These are phyloP conservation scores for Yarrowia deformans DNA, from an alignment of 805 yeast genomes.

Conservation along the genomic window DNA sequence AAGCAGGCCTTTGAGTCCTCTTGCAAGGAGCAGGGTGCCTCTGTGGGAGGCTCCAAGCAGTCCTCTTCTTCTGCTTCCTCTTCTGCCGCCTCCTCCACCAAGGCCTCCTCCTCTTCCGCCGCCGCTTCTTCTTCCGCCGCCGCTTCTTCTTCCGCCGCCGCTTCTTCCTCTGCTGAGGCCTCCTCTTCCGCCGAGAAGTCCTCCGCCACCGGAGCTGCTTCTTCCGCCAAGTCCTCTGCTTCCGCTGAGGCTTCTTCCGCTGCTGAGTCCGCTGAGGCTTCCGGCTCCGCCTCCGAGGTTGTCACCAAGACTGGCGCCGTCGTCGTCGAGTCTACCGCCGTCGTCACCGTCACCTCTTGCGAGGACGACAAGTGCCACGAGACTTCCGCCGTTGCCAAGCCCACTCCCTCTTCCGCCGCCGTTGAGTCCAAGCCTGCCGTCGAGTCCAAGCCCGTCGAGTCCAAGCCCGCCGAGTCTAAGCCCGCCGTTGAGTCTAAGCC, in stretches of 20 bases:
- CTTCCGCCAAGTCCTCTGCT: constrained; percentile 30
- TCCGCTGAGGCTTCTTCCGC: constrained; percentile 9
- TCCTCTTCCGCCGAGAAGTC: constrained; percentile 24
- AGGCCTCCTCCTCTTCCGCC: constrained; percentile 44
- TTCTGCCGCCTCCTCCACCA: constrained; percentile 43
- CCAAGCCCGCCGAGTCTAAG: constrained; percentile 21
- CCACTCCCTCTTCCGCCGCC: neutral
- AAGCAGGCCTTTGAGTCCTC: constrained; percentile 58
- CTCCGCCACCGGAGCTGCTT: constrained; percentile 22
- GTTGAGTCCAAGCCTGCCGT: constrained; percentile 28
- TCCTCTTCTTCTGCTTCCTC: constrained; percentile 42
- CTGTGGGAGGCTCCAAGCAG: constrained; percentile 39
- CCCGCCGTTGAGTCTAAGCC: constrained; percentile 9
- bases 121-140: constrained; percentile 44
- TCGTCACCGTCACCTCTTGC: constrained; percentile 35
- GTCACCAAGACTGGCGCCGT: constrained; percentile 18
- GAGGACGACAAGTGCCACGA: constrained; percentile 37
- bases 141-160: constrained; percentile 46
- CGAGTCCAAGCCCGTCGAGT: constrained; percentile 21
- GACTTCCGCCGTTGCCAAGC: constrained; percentile 18
- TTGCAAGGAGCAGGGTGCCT: constrained; percentile 39
- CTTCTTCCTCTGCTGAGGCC: constrained; percentile 43
- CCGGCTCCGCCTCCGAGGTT: constrained; percentile 7
- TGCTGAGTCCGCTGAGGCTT: constrained; percentile 4
- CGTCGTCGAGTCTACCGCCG: constrained; percentile 31